Evolutionary conservation across 2,329 filamentous ascomycete species (phyloP).

Genomic region (Berkeleyomyces basicola): DNA sequence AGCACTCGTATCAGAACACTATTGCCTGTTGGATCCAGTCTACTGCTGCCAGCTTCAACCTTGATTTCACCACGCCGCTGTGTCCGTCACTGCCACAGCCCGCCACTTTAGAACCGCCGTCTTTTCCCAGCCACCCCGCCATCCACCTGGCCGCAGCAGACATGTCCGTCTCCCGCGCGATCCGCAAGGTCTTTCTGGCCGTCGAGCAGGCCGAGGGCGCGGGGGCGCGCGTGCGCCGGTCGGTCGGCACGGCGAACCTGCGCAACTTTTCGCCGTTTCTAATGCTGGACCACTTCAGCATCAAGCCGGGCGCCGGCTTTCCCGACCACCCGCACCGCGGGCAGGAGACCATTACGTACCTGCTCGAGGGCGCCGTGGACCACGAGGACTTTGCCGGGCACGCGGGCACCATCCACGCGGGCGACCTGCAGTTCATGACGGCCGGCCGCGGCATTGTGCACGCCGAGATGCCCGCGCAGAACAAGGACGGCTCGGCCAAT

Average conservation of each 20-base stretch:
- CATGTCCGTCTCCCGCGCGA: slow-evolving; percentile 55
- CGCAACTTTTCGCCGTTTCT: slow-evolving; percentile 83
- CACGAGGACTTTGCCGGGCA: slow-evolving; percentile 87
- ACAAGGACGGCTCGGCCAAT: slow-evolving; percentile 58
- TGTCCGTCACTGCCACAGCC: neutral
- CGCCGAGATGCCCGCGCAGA: slow-evolving; percentile 81
- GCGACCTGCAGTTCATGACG: slow-evolving; percentile 98
- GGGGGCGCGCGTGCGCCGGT: slow-evolving; percentile 72
- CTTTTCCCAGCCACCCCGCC: slow-evolving; percentile 16
- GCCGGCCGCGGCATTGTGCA: slow-evolving; percentile 85
- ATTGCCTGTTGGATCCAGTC: neutral
- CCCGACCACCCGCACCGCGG: slow-evolving; percentile 75
- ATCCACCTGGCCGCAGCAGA: slow-evolving; percentile 23
- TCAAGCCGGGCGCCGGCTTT: slow-evolving; percentile 69
- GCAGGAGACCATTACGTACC: slow-evolving; percentile 78
- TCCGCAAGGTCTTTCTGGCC: slow-evolving; percentile 71
- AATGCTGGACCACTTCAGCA: slow-evolving; percentile 87
- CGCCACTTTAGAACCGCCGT: neutral
- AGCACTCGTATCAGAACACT: neutral
- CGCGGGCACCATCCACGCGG: slow-evolving; percentile 63
- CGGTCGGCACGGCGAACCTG: slow-evolving; percentile 68
- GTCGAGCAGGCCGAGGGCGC: slow-evolving; percentile 76
- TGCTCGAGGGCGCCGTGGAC: slow-evolving; percentile 71
- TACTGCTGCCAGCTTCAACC: neutral
- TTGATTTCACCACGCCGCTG: neutral